These are phyloP conservation scores for Colletotrichum sp. DNA, from an alignment of 2,329 filamentous ascomycete species.

Conservation along the genomic window DNA sequence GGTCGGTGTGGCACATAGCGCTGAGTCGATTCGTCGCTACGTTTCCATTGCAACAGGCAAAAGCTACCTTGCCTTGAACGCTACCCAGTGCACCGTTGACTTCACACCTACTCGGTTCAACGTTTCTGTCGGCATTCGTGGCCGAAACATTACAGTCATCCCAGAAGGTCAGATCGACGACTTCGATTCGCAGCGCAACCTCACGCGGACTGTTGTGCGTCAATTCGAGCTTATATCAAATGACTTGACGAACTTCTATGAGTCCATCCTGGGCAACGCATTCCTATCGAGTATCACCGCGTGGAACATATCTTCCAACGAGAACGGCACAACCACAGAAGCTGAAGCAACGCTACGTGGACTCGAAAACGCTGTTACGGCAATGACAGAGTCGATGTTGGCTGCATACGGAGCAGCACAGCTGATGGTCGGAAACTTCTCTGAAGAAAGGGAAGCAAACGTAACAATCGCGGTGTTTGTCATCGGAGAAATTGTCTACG, in stretches of 20 bases:
- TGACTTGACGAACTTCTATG: constrained; percentile 38
- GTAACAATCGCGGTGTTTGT: constrained; percentile 18
- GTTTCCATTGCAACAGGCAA: constrained; percentile 33
- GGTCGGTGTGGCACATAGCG: constrained; percentile 31
- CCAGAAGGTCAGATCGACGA: constrained; percentile 20
- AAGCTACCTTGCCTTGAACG: constrained; percentile 31
- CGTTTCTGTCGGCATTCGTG: constrained; percentile 31
- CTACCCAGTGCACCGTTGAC: constrained; percentile 32
- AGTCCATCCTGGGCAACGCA: constrained; percentile 36
- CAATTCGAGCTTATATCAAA: constrained; percentile 40
- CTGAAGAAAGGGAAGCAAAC: not conserved
- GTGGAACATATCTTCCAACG: not conserved
- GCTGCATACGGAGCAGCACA: constrained; percentile 35
- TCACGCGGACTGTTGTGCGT: constrained; percentile 30
- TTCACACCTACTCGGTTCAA: constrained; percentile 31
- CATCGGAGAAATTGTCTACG: not conserved
- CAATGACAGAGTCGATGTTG: constrained; percentile 27
- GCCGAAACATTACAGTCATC: constrained; percentile 30
- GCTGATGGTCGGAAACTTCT: constrained; percentile 32
- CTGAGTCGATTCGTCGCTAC: constrained; percentile 25
- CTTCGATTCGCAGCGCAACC: constrained; percentile 31
- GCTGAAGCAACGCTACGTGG: constrained; percentile 13
- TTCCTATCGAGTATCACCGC: constrained; percentile 33
- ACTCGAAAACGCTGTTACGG: constrained; percentile 20
- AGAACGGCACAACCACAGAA: not conserved